Conservation (phyloP, 176 grass and related monocot species). For the Poa annua region DNA sequence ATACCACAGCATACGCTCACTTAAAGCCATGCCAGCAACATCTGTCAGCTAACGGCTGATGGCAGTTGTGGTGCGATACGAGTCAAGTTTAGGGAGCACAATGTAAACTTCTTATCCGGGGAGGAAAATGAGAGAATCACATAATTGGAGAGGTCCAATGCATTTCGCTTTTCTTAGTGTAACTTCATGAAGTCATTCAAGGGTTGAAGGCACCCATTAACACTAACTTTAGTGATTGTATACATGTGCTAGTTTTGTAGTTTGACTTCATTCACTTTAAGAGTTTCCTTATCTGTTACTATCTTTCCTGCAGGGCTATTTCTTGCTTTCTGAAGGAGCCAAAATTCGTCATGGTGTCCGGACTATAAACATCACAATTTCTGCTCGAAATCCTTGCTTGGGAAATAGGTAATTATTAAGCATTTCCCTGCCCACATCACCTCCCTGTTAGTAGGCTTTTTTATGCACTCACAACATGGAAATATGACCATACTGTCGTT, state of each 20-base stretch:
- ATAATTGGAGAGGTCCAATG: conserved; percentile 9
- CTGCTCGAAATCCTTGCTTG: conserved; percentile 88
- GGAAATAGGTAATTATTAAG: conserved; percentile 76
- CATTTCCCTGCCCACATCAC: background rate
- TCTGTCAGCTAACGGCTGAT: background rate
- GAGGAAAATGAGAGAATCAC: conserved; percentile 9
- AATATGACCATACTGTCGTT: background rate
- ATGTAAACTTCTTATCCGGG: background rate
- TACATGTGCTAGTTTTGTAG: conserved; percentile 26
- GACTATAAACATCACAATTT: conserved; percentile 87
- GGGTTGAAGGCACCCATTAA: background rate
- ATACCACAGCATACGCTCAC: background rate
- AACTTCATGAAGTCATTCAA: conserved; percentile 18
- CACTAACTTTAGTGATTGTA: conserved; percentile 26
- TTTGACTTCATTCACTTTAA: conserved; percentile 20
- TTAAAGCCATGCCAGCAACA: background rate
- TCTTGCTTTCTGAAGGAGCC: conserved; percentile 96
- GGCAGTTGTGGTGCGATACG: background rate
- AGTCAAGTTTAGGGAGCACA: background rate
- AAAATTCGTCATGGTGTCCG: conserved; percentile 76
- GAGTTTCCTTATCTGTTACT: conserved; percentile 32
- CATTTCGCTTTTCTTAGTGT: conserved; percentile 7
- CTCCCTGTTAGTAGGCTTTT: background rate
- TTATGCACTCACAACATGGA: background rate
- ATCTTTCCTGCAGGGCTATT: conserved; percentile 77